phyloP scores from a whole-genome alignment of 768 basidiomycete species.

The Gloeopeniophorella convolvens region DNA sequence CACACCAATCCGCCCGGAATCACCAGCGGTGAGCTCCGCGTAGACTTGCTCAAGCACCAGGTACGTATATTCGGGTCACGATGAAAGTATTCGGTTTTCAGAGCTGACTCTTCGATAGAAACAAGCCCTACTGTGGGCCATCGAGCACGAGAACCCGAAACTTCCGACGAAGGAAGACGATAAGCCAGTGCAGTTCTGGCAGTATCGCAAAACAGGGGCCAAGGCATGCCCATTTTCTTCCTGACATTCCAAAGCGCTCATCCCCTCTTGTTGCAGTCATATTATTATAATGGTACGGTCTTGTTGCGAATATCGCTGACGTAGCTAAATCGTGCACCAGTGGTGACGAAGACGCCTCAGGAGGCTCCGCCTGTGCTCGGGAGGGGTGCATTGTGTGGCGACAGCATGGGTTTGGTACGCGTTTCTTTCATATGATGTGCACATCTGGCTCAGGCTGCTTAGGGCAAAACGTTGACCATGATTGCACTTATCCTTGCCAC shows the following conservation, averaged over 20 bases:
- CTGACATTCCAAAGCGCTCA: neutral
- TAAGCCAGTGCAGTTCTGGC: slow-evolving; percentile 87
- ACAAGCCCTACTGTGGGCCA: slow-evolving; percentile 84
- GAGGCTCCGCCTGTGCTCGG: slow-evolving; percentile 57
- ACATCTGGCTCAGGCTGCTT: slow-evolving; percentile 11
- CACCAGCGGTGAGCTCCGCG: slow-evolving; percentile 55
- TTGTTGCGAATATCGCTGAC: neutral
- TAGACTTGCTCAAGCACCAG: slow-evolving; percentile 80
- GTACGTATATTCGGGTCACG: too few species aligned
- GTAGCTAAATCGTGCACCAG: slow-evolving; percentile 28
- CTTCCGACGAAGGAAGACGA: slow-evolving; percentile 63
- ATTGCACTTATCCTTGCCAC: slow-evolving; percentile 76
- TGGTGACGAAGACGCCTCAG: slow-evolving; percentile 80
- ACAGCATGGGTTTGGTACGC: slow-evolving; percentile 76
- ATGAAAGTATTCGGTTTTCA: too few species aligned
- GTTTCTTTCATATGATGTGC: neutral
- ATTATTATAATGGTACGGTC: slow-evolving; percentile 61
- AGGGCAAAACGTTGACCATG: slow-evolving; percentile 92
- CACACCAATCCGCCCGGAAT: slow-evolving; percentile 70
- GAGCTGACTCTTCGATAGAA: slow-evolving; percentile 37
- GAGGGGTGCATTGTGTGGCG: slow-evolving; percentile 81
- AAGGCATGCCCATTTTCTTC: slow-evolving; percentile 39
- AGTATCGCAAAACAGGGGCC: slow-evolving; percentile 46
- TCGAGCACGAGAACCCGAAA: slow-evolving; percentile 70
- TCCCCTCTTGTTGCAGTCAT: slow-evolving; percentile 33